Base-by-base conservation (phyloP, 352 stramenopile genomes). In the Globisporangium emineosum region DNA sequence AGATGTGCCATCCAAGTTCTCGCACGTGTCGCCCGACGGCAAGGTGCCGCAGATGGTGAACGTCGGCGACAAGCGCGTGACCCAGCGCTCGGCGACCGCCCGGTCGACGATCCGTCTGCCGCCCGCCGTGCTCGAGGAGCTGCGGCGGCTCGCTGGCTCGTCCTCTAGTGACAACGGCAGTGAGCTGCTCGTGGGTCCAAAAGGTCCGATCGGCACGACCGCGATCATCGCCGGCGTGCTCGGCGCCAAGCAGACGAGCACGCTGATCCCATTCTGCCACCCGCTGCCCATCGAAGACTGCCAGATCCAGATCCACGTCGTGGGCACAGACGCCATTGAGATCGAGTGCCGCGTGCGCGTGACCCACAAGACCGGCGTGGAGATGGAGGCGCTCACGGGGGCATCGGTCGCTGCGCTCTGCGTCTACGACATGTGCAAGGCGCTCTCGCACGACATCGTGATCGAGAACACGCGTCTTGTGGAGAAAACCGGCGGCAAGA, bases 381-480 rank as follows among this genome's bases (percentile, higher is more conserved):
- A 98, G 76, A 98, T 98, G 92, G 90, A 98, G 71, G 96, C 97
- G 43, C 80, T 99, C 35, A 98, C 89, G 19, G 97, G 96, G 30
- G 94, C 90, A 27, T 96, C 83, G 13, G 75, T 98, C 21, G 97
- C 97, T 4, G 96, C 97, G 50, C 78, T 99, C 1, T 98, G 90
- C 42, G 94, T 99, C 29, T 99, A 99, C 77, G 97, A 99, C 81
- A 99, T 99, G 97, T 96, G 94, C 72, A 99, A 99, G 76, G 97
- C 94, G 21, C 69, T 99, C 45, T 98, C 91, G 66, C 94, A 60
- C 40, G 45, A 57, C n/a, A 97, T 99, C 30, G 76, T 97, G 27
- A 98, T 99, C 62, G 79, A 93, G 59, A 78, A 80, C 45, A 98
- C 94, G 32, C 68, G 83, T 23, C 80, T 99, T 5, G 66, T 98